Evolutionary conservation across 179 eudicot genomes (phyloP).

Genomic region (Heliamphora pulchella): DNA sequence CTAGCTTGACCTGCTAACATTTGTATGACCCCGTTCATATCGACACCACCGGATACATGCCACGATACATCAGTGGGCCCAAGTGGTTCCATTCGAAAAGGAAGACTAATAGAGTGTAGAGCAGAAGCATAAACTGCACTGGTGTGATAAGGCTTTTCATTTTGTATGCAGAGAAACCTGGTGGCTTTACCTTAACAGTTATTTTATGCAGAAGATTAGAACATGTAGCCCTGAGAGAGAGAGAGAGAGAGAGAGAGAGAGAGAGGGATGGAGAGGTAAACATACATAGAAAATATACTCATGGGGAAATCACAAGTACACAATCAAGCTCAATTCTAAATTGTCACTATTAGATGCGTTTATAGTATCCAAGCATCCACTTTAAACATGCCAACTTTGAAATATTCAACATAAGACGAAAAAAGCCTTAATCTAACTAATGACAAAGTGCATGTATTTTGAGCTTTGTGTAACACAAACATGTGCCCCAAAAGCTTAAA

Average conservation of each 20-base stretch:
- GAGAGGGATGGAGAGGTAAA: background rate
- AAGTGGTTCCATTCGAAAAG: slow-evolving; percentile 63
- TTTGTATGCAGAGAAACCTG: slow-evolving; percentile 43
- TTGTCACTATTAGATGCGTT: background rate
- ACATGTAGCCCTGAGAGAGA: background rate
- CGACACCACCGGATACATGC: slow-evolving; percentile 45
- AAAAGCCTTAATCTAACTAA: background rate
- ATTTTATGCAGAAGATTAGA: slow-evolving; percentile 14
- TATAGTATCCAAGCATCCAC: background rate
- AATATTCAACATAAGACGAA: background rate
- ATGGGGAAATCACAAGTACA: background rate
- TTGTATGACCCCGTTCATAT: slow-evolving; percentile 53
- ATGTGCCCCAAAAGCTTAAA: background rate
- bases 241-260: background rate
- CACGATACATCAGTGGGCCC: slow-evolving; percentile 50
- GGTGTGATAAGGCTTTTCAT: slow-evolving; percentile 67
- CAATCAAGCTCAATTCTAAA: background rate
- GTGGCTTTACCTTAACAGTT: slow-evolving; percentile 48
- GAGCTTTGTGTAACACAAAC: background rate
- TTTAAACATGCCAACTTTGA: background rate
- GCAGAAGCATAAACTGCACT: slow-evolving; percentile 96
- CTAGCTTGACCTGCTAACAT: slow-evolving; percentile 61
- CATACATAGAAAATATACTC: background rate
- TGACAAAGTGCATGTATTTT: background rate
- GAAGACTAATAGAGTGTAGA: slow-evolving; percentile 66